Percentiles rank a stretch among this genome's conserved stretches.
Evolutionary conservation across 495 filamentous ascomycete genomes (phyloP).

Genomic region (Talaromyces ruber): DNA sequence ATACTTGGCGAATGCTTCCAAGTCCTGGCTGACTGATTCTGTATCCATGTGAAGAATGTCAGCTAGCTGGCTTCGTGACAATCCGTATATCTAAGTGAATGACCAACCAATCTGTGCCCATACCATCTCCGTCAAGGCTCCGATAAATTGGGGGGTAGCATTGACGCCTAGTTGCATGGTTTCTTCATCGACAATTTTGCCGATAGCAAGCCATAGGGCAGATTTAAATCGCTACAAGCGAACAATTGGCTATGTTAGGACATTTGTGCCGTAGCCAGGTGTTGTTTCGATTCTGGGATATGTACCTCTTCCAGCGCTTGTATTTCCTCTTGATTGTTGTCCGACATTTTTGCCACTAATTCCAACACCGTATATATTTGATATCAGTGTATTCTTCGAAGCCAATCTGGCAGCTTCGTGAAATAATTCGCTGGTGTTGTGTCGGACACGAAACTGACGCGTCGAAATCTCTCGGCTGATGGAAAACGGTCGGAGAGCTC

Average conservation of each 20-base stretch:
- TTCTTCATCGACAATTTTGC: constrained; percentile 85
- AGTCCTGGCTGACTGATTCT: constrained; percentile 69
- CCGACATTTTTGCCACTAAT: neutral
- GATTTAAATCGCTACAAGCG: constrained; percentile 70
- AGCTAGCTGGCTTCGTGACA: neutral
- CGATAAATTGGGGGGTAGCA: constrained; percentile 93
- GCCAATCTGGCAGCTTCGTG: neutral
- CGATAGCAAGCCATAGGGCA: constrained; percentile 85
- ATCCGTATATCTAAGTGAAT: neutral
- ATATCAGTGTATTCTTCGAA: neutral
- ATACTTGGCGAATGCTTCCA: constrained; percentile 72
- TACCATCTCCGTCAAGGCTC: constrained; percentile 80
- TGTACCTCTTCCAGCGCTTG: constrained; percentile 1
- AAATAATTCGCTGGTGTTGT: neutral
- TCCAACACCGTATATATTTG: neutral
- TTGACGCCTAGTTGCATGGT: constrained; percentile 67
- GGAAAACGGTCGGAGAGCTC: neutral
- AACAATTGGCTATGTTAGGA: neutral
- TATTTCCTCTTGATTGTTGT: neutral
- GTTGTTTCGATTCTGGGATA: neutral
- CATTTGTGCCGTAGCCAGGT: neutral
- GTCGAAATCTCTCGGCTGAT: neutral
- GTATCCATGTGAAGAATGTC: neutral
- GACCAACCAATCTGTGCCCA: constrained; percentile 78
- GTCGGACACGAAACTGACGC: neutral